Evolutionary conservation across 2,329 filamentous ascomycete species (phyloP), one percentile per base, ranked within the genome.

Genomic region (Epichloe aotearoae): DNA sequence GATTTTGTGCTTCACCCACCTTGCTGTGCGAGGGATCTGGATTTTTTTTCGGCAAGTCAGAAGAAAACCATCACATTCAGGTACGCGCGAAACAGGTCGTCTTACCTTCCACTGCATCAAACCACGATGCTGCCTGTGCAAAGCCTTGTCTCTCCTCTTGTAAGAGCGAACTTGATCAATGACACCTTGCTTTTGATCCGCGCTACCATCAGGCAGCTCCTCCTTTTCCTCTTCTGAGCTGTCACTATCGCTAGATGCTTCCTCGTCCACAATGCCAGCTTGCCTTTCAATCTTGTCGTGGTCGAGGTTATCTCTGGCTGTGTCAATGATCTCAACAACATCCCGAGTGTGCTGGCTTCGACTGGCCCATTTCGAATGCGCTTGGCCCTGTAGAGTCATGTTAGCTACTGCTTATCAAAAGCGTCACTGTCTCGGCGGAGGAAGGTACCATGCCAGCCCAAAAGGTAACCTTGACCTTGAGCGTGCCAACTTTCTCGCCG

Each of bases 81-180:
- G 41, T 38, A 2, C 8, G 20, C 12, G 3, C 7, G 39, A 45
- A 11, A 38, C 30, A 47, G 12, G 15, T 3, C 30, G 4, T 50
- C 64, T 58, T 57, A 68, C 66, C 62, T 69, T 69, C 80, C 83
- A 88, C 66, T 88, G 84, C 84, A 88, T 88, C 40, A 84, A 61
- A 0, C 84, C 84, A 20, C 81, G 68, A 59, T 88, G 81, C 60
- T 77, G 75, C 46, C 82, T 69, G 63, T 86, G 82, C 55, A 84
- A 66, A 53, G 77, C 73, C 63, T 75, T 77, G 55, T 74, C 69
- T 56, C 81, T 70, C 52, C 73, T 70, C 60, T 75, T 79, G 61
- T 82, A 85, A 53, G 84, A 81, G 51, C 73, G 75, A 44, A 80
- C 53, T 60, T 77, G 70, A 42, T 75, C 73, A 10, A 69, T 52